A percentile compares a stretch with the other conserved stretches of the same genome.
Conservation (phyloP, 2,329 filamentous ascomycete genomes). For the Hirsutella rhossiliensis region DNA sequence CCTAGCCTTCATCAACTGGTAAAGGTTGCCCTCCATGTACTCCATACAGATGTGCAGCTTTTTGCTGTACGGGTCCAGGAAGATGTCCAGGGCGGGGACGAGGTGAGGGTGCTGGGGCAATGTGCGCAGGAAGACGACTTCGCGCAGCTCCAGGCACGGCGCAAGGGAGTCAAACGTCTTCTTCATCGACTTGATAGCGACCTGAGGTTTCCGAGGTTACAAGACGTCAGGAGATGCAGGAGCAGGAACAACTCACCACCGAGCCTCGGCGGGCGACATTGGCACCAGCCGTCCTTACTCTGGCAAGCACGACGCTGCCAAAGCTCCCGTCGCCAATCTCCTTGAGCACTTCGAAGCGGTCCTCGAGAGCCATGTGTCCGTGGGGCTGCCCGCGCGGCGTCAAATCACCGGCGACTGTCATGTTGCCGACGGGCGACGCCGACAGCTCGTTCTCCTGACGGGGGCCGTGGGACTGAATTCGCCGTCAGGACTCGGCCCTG, state of each 20-base stretch:
- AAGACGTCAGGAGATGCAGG: constrained; percentile 4
- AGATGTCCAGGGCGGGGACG: constrained; percentile 96
- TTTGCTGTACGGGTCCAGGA: constrained; percentile 89
- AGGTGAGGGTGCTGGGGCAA: constrained; percentile 81
- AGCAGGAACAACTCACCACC: constrained; percentile 52
- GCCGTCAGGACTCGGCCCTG: not conserved
- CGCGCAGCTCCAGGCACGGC: constrained; percentile 83
- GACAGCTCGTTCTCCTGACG: not conserved
- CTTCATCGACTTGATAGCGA: constrained; percentile 99
- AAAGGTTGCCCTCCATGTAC: constrained; percentile 98
- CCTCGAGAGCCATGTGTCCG: constrained; percentile 61
- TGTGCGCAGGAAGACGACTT: constrained; percentile 91
- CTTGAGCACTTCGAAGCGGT: constrained; percentile 93
- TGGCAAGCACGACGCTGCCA: constrained; percentile 84
- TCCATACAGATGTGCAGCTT: constrained; percentile 99
- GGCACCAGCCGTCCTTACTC: constrained; percentile 82
- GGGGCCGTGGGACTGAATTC: not conserved
- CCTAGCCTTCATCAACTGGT: constrained; percentile 96
- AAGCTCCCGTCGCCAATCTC: constrained; percentile 99
- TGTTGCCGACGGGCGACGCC: not conserved
- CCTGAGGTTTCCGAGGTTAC: constrained; percentile 35
- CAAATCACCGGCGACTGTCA: constrained; percentile 46
- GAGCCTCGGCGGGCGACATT: constrained; percentile 82
- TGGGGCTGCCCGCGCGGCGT: constrained; percentile 55
- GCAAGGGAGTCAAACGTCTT: constrained; percentile 92